phyloP scores from a whole-genome alignment of 495 filamentous ascomycete genomes.

The Glutinoglossum americanum region DNA sequence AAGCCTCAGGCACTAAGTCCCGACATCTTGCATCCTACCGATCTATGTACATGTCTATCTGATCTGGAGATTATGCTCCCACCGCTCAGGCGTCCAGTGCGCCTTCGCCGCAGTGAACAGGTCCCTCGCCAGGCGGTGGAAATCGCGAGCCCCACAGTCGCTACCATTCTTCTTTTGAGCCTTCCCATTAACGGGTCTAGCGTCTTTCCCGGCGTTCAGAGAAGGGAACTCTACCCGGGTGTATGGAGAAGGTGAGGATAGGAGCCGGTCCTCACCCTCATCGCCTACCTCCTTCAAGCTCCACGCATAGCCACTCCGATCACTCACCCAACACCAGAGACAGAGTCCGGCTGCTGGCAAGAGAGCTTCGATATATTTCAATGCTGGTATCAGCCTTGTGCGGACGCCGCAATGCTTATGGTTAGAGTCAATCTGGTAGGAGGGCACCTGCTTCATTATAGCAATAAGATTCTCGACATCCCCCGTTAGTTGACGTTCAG shows the following conservation, averaged over 20 bases:
- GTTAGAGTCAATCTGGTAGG: constrained; percentile 59
- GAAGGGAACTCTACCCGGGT: neutral
- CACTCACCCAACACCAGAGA: neutral
- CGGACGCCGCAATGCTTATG: constrained; percentile 62
- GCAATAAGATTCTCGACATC: constrained; percentile 31
- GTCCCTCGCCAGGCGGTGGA: neutral
- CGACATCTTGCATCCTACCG: no score
- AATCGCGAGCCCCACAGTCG: neutral
- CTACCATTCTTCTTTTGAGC: neutral
- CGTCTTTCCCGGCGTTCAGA: neutral
- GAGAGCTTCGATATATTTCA: constrained; percentile 36
- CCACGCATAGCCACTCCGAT: neutral
- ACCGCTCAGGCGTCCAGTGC: neutral
- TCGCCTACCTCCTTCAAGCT: neutral
- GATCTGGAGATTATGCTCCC: neutral
- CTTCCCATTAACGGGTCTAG: neutral
- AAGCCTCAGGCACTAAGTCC: neutral
- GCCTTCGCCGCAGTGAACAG: neutral
- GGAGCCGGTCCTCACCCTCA: neutral
- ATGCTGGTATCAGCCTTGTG: constrained; percentile 38
- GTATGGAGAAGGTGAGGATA: neutral
- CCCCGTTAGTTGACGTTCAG: constrained; percentile 16
- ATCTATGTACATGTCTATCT: no score
- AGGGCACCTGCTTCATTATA: constrained; percentile 37
- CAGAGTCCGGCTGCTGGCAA: constrained; percentile 1